phyloP scores from a whole-genome alignment of 2,329 filamentous ascomycete genomes.

The Trichoderma atrobrunneum region DNA sequence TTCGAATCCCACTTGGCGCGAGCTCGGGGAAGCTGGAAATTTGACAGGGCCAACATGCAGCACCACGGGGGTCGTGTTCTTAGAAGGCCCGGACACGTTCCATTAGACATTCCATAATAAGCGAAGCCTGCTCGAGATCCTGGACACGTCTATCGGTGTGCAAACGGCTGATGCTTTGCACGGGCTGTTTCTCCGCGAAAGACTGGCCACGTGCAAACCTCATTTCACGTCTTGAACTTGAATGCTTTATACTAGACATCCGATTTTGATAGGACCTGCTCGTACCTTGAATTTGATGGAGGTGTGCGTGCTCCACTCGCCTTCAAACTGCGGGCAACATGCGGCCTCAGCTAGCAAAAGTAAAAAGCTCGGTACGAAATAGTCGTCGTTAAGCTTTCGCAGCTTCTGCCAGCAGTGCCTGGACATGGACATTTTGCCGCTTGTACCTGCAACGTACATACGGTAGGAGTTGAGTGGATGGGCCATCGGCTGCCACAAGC shows the following conservation, averaged over 20 bases:
- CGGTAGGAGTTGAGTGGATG: background rate
- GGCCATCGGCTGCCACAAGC: conserved; percentile 10
- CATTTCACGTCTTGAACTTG: background rate
- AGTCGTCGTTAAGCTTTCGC: background rate
- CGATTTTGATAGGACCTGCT: background rate
- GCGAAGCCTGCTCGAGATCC: background rate
- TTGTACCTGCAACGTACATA: background rate
- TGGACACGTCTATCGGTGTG: conserved; percentile 2
- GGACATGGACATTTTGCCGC: conserved; percentile 1
- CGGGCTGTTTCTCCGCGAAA: background rate
- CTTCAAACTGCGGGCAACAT: background rate
- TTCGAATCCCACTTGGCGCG: background rate
- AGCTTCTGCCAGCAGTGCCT: background rate
- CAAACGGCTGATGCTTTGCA: background rate
- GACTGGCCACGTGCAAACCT: background rate
- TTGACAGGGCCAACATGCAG: background rate
- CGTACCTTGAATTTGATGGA: background rate
- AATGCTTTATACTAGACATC: background rate
- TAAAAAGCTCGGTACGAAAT: background rate
- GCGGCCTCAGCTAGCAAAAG: conserved; percentile 1
- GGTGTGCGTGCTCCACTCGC: background rate
- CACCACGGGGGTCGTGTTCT: background rate
- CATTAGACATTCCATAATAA: conserved; percentile 9
- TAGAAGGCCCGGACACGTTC: background rate
- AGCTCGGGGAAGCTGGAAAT: background rate